Conservation (phyloP, 768 basidiomycete genomes). For the Suillus tomentosus region DNA sequence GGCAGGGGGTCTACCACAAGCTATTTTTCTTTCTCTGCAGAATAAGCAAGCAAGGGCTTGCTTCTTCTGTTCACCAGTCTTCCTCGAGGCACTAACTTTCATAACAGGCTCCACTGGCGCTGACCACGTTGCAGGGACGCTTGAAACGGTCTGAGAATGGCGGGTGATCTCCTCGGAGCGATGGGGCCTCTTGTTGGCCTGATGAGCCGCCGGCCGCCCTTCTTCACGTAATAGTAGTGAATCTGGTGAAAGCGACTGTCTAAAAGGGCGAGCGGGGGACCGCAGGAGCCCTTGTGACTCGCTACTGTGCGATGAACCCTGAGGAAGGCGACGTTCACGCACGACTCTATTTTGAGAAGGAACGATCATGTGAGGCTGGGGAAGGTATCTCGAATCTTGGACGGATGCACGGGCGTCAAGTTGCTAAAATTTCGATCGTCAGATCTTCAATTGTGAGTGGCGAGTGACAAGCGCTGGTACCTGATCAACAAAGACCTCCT, state of each 20-base stretch:
- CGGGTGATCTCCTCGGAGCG: conserved; percentile 33
- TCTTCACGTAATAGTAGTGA: conserved; percentile 28
- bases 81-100: conserved; percentile 32
- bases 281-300: conserved; percentile 18
- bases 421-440: conserved; percentile 30
- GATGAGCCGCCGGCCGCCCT: conserved; percentile 21
- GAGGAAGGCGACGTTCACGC: conserved; percentile 21
- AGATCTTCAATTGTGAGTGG: conserved; percentile 24
- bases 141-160: conserved; percentile 28
- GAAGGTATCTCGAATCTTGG: conserved; percentile 27
- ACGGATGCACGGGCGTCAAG: conserved; percentile 26
- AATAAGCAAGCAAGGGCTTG: conserved; percentile 50
- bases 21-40: conserved; percentile 53
- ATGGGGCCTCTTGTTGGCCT: conserved; percentile 30
- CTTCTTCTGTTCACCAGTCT: conserved; percentile 42
- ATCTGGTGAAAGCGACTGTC: conserved; percentile 21
- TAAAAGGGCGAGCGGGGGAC: conserved; percentile 6
- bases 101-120: conserved; percentile 35
- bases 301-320: conserved; percentile 13
- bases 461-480: conserved; percentile 33
- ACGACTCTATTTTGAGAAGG: conserved; percentile 25
- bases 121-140: conserved; percentile 33
- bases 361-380: conserved; percentile 26
- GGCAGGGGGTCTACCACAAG: conserved; percentile 45
- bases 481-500: conserved; percentile 31